phyloP scores from a whole-genome alignment of 305 asterid species.

The Ilex paraguariensis region DNA sequence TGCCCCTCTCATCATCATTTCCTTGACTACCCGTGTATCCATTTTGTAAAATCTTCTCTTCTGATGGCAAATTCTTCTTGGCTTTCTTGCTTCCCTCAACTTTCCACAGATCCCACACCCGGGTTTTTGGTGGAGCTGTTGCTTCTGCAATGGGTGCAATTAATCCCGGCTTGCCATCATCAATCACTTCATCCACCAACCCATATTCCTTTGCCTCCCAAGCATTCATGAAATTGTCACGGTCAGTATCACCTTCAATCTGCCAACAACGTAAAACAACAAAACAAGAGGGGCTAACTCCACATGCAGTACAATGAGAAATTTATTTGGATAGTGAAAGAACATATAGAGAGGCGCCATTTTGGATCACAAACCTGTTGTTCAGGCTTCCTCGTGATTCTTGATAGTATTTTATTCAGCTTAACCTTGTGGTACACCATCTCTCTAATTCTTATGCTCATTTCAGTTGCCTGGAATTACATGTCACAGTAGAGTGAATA shows the following conservation, averaged over 20 bases:
- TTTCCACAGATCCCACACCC: constrained; percentile 62
- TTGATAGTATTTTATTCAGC: constrained; percentile 77
- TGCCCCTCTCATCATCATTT: constrained; percentile 26
- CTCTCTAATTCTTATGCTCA: constrained; percentile 79
- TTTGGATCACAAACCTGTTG: constrained; percentile 46
- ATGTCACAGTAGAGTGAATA: neutral
- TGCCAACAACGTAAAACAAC: constrained; percentile 18
- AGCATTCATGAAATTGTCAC: constrained; percentile 75
- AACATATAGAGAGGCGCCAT: neutral
- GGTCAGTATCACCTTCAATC: constrained; percentile 72
- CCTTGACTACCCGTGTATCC: constrained; percentile 27
- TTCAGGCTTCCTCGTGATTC: constrained; percentile 72
- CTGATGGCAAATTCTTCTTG: constrained; percentile 59
- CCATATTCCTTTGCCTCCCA: constrained; percentile 97
- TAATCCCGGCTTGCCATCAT: constrained; percentile 89
- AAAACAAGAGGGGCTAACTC: neutral
- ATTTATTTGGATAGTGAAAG: neutral
- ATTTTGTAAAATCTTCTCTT: constrained; percentile 40
- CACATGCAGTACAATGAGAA: neutral
- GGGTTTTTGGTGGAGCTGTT: constrained; percentile 65
- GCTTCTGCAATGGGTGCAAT: constrained; percentile 69
- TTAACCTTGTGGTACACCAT: constrained; percentile 67
- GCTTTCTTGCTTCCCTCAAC: constrained; percentile 50
- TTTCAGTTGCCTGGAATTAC: constrained; percentile 56
- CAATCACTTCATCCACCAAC: constrained; percentile 71